Base-by-base conservation (phyloP, 768 basidiomycete species). In the Mycena albidolilacea region DNA sequence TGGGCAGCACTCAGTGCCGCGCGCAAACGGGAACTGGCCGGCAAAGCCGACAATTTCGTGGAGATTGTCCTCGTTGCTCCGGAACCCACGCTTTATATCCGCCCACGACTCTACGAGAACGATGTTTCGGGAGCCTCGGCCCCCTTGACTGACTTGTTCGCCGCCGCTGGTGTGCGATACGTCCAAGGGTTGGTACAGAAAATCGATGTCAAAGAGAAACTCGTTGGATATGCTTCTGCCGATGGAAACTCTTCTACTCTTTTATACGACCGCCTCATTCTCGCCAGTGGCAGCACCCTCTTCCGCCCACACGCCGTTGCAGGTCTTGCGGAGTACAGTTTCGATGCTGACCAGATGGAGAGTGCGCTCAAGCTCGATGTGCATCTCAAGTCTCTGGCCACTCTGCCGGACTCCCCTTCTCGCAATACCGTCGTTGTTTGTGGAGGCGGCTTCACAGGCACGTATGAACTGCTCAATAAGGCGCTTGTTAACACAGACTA, bases 391-490 rank as follows among this genome's bases (percentile, higher is more conserved):
- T 67, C 73, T 3, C 73, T 78, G 35, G 43, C 71, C 39, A 37
- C 54, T 0, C 39, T 76, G 38, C 75, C 78, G 5, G 65, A 72
- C 21, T 70, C 72, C 10, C 58, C 68, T 55, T 71, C 76, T 15
- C 75, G 78, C 23, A 78, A 78, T 64, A 78, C 78, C 3, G 58
- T 78, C 38, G 78, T 77, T 30, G 57, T 78, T 50, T 71, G 70
- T n/a, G 76, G 76, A 5, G 76, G 76, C 19, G 75, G 76, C 4
- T 76, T 78, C 48, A 78, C 78, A 30, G 30, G 30, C 3, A 30
- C 30, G 30, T 30, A 30, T 30, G 30, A 30, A 3, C 30, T 30
- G 30, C 30, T 30, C 30, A 30, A 30, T 30, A 30, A 30, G 30
- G 30, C 30, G 30, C 30, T 30, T 30, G 30, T 30, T 30, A 30